These are phyloP conservation scores for Dioscorea dumetorum DNA, from an alignment of 106 monocot genomes.

Conservation along the genomic window DNA sequence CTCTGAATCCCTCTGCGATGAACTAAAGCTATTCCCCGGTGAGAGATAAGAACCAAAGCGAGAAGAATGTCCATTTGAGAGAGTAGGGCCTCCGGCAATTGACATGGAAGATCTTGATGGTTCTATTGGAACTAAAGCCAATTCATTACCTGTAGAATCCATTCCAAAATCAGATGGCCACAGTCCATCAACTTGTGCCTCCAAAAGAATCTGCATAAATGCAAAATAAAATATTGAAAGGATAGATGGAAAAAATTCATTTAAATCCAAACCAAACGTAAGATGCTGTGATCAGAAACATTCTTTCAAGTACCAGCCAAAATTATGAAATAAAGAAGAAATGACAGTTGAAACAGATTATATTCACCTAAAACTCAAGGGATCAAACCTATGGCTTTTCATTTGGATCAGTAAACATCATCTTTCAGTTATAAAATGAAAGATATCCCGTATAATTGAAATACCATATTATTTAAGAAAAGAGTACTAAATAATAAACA, in stretches of 20 bases:
- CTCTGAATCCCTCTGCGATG: constrained; percentile 27
- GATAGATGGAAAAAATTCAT: not conserved
- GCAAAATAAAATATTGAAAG: not conserved
- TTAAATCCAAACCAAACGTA: too few species aligned
- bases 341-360: too few species aligned
- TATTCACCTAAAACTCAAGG: too few species aligned
- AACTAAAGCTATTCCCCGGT: constrained; percentile 31
- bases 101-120: constrained; percentile 51
- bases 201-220: constrained; percentile 51
- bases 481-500: too few species aligned
- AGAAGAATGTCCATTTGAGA: constrained; percentile 47
- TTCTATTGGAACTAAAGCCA: constrained; percentile 59
- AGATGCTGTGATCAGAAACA: too few species aligned
- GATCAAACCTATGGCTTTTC: too few species aligned
- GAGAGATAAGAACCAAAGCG: constrained; percentile 35
- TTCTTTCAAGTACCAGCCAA: not conserved
- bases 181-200: constrained; percentile 9
- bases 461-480: too few species aligned
- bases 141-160: constrained; percentile 47
- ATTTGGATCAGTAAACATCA: too few species aligned
- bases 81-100: constrained; percentile 61
- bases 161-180: constrained; percentile 21
- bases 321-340: not conserved
- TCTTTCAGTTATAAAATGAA: too few species aligned
- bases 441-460: too few species aligned